Evolutionary conservation across 163 green algal genomes (phyloP).

Genomic region (Chloromonas sp.): DNA sequence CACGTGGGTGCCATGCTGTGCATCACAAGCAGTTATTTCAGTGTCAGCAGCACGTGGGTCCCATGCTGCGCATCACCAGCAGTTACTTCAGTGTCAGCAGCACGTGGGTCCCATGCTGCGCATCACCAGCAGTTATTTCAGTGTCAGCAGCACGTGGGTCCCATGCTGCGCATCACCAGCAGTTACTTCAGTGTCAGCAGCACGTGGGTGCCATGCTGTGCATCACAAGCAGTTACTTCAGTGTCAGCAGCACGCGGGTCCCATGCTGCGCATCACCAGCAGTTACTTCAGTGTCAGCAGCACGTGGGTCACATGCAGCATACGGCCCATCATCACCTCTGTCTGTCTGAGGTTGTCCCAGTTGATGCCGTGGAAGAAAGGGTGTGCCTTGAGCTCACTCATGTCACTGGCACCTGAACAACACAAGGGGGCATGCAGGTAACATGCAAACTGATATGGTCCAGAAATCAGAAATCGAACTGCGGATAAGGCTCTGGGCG

Average conservation of each 20-base stretch:
- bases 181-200: slow-evolving; percentile 11
- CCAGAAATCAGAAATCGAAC: not conserved
- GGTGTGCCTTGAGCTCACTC: slow-evolving; percentile 48
- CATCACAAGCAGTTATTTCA: too few relatives aligned
- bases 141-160: slow-evolving; percentile 3
- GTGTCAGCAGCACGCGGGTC: not conserved
- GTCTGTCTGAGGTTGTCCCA: slow-evolving; percentile 38
- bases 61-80: not conserved
- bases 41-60: not conserved
- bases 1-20: too few relatives aligned
- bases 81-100: too few relatives aligned
- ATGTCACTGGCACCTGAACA: slow-evolving; percentile 43
- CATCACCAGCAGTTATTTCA: not conserved
- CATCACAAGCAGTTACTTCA: too few relatives aligned
- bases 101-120: not conserved
- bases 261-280: not conserved
- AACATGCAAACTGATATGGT: not conserved
- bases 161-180: not conserved
- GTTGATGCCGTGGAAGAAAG: slow-evolving; percentile 57
- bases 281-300: too few relatives aligned
- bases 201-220: too few relatives aligned
- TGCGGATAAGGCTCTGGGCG: not conserved
- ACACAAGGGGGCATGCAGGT: not conserved
- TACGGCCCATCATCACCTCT: slow-evolving; percentile 9
- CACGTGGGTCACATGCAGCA: not conserved